These are phyloP conservation scores for Knoxia roxburghii DNA, from an alignment of 257 asterid species.

Conservation along the genomic window DNA sequence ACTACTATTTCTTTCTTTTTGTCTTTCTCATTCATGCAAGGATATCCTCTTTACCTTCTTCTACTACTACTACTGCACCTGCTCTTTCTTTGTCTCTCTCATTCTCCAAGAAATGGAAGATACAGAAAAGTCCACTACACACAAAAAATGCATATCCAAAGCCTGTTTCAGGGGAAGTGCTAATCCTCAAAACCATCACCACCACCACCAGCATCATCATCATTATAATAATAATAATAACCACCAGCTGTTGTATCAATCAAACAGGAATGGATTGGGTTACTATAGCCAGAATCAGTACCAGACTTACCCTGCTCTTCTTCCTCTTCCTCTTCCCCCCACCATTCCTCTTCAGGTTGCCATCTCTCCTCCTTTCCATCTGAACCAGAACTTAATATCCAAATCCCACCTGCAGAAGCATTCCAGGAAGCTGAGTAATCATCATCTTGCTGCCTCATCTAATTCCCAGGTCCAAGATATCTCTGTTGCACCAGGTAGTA, in stretches of 20 bases:
- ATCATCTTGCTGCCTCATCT: constrained; percentile 51
- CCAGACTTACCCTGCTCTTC: constrained; percentile 60
- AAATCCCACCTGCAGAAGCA: constrained; percentile 51
- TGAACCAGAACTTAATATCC: constrained; percentile 41
- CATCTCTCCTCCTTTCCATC: constrained; percentile 40
- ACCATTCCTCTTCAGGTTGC: constrained; percentile 47
- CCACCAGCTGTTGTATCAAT: constrained; percentile 43
- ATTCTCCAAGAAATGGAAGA: constrained; percentile 47
- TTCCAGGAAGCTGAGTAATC: constrained; percentile 27
- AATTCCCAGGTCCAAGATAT: constrained; percentile 39
- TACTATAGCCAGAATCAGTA: constrained; percentile 43
- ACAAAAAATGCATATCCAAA: constrained; percentile 47
- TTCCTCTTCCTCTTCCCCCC: constrained; percentile 83
- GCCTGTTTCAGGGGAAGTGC: constrained; percentile 25
- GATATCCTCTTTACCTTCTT: constrained; percentile 43
- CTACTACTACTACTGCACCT: constrained; percentile 25
- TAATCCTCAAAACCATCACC: constrained; percentile 31
- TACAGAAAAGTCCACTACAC: constrained; percentile 36
- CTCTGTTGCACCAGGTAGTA: constrained; percentile 47
- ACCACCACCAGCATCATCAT: constrained; percentile 40
- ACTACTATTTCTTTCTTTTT: too few species aligned
- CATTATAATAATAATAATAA: constrained; percentile 17
- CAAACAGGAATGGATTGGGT: constrained; percentile 48
- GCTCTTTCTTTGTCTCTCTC: constrained; percentile 29
- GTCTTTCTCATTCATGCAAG: constrained; percentile 70